These are phyloP conservation scores for Ceratocystis alfenasii DNA, from an alignment of 2,329 filamentous ascomycete species.

Conservation along the genomic window DNA sequence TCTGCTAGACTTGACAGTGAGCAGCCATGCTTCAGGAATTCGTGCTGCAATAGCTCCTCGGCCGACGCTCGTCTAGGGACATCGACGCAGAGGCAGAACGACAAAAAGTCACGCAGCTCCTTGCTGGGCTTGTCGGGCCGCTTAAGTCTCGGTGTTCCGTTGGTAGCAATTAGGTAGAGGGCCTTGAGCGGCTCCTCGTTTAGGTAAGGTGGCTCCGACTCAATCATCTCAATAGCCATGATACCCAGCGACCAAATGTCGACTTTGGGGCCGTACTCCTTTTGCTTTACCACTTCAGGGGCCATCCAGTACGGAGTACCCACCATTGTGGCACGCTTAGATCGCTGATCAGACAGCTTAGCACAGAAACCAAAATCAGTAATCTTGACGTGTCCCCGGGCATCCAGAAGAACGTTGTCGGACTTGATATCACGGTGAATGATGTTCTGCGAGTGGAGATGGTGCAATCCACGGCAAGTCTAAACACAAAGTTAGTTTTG, in stretches of 20 bases:
- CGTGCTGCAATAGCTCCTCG: constrained; percentile 76
- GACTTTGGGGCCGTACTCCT: constrained; percentile 96
- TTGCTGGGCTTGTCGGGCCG: constrained; percentile 97
- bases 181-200: constrained; percentile 98
- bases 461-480: constrained; percentile 91
- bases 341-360: constrained; percentile 93
- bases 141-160: constrained; percentile 92
- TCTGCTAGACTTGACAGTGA: constrained; percentile 71
- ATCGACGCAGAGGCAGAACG: constrained; percentile 90
- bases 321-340: constrained; percentile 97
- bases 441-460: constrained; percentile 90
- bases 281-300: constrained; percentile 97
- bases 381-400: constrained; percentile 92
- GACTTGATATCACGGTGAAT: constrained; percentile 99
- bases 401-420: constrained; percentile 92
- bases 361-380: constrained; percentile 99
- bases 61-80: constrained; percentile 90
- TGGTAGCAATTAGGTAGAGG: constrained; percentile 92
- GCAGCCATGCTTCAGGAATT: constrained; percentile 90
- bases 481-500: constrained; percentile 31
- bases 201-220: constrained; percentile 92
- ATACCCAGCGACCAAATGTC: constrained; percentile 98
- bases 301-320: constrained; percentile 99
- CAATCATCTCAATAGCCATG: constrained; percentile 99
- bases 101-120: constrained; percentile 93